Evolutionary conservation across 495 filamentous ascomycete genomes (phyloP).

Genomic region (Hypoxylon rickii): DNA sequence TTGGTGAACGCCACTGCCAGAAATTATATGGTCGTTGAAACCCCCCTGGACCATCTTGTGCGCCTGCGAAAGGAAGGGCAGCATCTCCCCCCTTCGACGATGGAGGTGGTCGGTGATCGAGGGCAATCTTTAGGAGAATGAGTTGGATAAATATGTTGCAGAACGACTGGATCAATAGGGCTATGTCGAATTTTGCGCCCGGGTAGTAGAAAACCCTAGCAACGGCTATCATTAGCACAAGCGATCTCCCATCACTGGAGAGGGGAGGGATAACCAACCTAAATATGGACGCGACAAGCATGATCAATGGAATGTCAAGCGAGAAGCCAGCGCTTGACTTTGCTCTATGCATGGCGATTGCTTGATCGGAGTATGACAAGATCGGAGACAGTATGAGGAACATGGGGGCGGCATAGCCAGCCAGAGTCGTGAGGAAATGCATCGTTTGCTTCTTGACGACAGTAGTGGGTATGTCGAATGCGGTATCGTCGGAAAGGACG

Average conservation of each 20-base stretch:
- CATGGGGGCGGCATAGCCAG: slow-evolving; percentile 56
- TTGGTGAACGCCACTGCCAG: slow-evolving; percentile 87
- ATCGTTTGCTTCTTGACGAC: slow-evolving; percentile 32
- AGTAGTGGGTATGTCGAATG: slow-evolving; percentile 3
- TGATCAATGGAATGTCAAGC: slow-evolving; percentile 90
- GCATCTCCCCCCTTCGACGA: slow-evolving; percentile 60
- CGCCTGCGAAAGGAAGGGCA: slow-evolving; percentile 58
- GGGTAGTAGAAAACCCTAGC: slow-evolving; percentile 91
- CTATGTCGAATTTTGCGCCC: slow-evolving; percentile 78
- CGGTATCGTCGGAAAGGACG: neutral
- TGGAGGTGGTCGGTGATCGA: slow-evolving; percentile 79
- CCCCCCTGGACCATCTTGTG: slow-evolving; percentile 57
- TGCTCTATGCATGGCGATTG: slow-evolving; percentile 79
- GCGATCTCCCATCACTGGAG: neutral
- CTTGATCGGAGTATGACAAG: slow-evolving; percentile 90
- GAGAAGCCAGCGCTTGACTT: slow-evolving; percentile 87
- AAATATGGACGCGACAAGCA: slow-evolving; percentile 91
- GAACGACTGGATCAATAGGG: slow-evolving; percentile 81
- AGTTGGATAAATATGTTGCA: slow-evolving; percentile 86
- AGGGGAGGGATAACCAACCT: slow-evolving; percentile 60
- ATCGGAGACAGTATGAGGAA: slow-evolving; percentile 81
- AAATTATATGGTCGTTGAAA: slow-evolving; percentile 78
- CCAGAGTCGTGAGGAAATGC: slow-evolving; percentile 48
- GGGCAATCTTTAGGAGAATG: slow-evolving; percentile 83
- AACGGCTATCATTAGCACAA: slow-evolving; percentile 13